Percentiles rank a stretch among this genome's conserved stretches.
Evolutionary conservation across 805 yeast genomes (phyloP).

Genomic region (Kodamaea restingae): DNA sequence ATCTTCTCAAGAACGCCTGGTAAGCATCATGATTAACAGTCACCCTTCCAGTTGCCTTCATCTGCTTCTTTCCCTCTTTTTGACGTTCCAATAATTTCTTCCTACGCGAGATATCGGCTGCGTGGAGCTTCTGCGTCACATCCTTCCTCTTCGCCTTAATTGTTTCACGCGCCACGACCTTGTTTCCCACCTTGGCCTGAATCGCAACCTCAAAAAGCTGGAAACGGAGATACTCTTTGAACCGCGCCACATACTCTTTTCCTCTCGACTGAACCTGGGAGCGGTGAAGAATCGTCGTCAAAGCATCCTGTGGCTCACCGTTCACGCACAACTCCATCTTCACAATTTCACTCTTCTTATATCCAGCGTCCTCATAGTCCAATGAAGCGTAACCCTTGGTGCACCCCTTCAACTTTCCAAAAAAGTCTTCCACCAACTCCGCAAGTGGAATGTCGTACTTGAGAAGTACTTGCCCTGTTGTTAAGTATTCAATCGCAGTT

Average conservation of each 20-base stretch:
- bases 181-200: slow-evolving; percentile 80
- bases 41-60: slow-evolving; percentile 78
- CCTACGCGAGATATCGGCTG: slow-evolving; percentile 86
- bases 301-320: slow-evolving; percentile 85
- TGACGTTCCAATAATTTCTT: slow-evolving; percentile 84
- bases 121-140: slow-evolving; percentile 90
- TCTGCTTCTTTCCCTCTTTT: slow-evolving; percentile 86
- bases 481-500: slow-evolving; percentile 68
- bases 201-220: slow-evolving; percentile 91
- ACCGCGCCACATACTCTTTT: slow-evolving; percentile 74
- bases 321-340: slow-evolving; percentile 87
- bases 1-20: slow-evolving; percentile 67
- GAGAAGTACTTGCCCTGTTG: slow-evolving; percentile 75
- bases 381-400: slow-evolving; percentile 92
- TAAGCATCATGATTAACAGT: slow-evolving; percentile 80
- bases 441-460: slow-evolving; percentile 82
- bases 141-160: slow-evolving; percentile 92
- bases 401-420: slow-evolving; percentile 85
- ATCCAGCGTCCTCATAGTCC: slow-evolving; percentile 93
- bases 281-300: slow-evolving; percentile 84
- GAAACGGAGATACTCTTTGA: slow-evolving; percentile 72
- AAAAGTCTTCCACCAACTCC: slow-evolving; percentile 90
- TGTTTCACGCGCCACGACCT: slow-evolving; percentile 86
- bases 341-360: slow-evolving; percentile 71
- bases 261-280: slow-evolving; percentile 73